These are phyloP conservation scores for Vicia villosa DNA, from an alignment of 306 rosid genomes.

Conservation along the genomic window DNA sequence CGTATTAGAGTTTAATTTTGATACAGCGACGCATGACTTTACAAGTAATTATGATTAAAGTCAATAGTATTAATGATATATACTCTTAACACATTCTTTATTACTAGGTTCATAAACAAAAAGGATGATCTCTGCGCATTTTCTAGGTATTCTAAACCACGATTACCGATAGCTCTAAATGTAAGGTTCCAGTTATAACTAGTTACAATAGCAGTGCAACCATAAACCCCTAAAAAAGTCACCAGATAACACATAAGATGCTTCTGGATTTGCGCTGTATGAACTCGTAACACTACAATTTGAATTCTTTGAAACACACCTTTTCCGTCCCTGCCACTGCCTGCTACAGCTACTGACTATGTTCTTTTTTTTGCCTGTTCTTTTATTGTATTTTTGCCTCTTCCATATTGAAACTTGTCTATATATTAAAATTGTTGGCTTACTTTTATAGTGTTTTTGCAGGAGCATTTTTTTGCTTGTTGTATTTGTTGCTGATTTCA, in stretches of 20 bases:
- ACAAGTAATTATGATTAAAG: too few species aligned
- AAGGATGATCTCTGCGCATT: too few species aligned
- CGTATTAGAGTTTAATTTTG: background rate
- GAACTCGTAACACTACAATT: background rate
- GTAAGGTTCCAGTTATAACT: too few species aligned
- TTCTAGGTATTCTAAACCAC: too few species aligned
- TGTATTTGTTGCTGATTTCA: slow-evolving; percentile 19
- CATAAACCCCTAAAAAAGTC: too few species aligned
- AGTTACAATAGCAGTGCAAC: too few species aligned
- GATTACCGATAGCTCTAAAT: too few species aligned
- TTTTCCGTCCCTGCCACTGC: background rate
- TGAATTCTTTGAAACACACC: background rate
- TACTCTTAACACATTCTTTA: too few species aligned
- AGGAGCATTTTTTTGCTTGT: background rate
- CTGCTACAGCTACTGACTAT: background rate
- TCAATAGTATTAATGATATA: too few species aligned
- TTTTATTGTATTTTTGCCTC: background rate
- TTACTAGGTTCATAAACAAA: too few species aligned
- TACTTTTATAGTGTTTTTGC: background rate
- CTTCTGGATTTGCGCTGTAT: background rate
- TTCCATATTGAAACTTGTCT: background rate
- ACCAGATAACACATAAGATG: too few species aligned
- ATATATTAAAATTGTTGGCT: background rate
- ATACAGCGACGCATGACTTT: background rate
- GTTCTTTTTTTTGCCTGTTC: background rate